Conservation (phyloP, 2,329 filamentous ascomycete species). For the Penicillium sp. region DNA sequence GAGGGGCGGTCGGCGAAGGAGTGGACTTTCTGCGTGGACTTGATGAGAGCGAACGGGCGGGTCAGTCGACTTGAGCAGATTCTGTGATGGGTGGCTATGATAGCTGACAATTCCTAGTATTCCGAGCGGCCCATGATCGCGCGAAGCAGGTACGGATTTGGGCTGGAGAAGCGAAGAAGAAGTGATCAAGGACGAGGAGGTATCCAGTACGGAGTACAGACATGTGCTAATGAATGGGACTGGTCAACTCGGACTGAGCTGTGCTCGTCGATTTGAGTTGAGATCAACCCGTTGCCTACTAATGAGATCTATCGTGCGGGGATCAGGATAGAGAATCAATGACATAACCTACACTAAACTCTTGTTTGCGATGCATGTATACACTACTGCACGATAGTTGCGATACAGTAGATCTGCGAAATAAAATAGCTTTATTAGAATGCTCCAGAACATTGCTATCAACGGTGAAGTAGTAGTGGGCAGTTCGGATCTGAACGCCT, state of each 20-base stretch:
- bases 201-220: not conserved
- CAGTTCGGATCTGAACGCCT: not conserved
- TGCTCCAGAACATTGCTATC: not conserved
- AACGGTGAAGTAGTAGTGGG: not conserved
- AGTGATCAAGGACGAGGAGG: slow-evolving; percentile 28
- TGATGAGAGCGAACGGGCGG: slow-evolving; percentile 83
- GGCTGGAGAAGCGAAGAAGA: slow-evolving; percentile 67
- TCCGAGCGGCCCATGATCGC: slow-evolving; percentile 75
- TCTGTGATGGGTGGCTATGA: slow-evolving; percentile 1
- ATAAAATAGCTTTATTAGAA: not conserved
- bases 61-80: slow-evolving; percentile 45
- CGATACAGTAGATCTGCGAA: too few species aligned
- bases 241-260: slow-evolving; percentile 31
- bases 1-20: slow-evolving; percentile 68
- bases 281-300: not conserved
- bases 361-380: not conserved
- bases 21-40: slow-evolving; percentile 85
- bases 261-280: slow-evolving; percentile 31
- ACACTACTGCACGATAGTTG: too few species aligned
- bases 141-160: slow-evolving; percentile 73
- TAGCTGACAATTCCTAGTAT: slow-evolving; percentile 56
- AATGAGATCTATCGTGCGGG: slow-evolving; percentile 5
- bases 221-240: not conserved
- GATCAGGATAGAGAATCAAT: not conserved
- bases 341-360: not conserved